Conservation (phyloP, 2,329 filamentous ascomycete species). For the Arachnopeziza araneosa region DNA sequence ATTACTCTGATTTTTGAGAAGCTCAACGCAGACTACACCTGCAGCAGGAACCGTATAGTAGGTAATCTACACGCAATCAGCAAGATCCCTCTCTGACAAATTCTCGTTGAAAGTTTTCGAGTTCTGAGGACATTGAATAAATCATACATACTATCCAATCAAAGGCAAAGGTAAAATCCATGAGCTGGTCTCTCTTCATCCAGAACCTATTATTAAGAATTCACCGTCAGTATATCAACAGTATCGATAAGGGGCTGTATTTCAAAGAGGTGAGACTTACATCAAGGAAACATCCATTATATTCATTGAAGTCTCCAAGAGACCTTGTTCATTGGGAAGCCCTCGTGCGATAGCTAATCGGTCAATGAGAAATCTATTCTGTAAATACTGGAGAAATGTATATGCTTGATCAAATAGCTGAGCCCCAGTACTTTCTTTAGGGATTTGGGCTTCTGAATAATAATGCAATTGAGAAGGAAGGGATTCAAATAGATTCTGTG, state of each 20-base stretch:
- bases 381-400: slow-evolving; percentile 20
- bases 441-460: slow-evolving; percentile 12
- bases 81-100: neutral
- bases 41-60: slow-evolving; percentile 26
- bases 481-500: slow-evolving; percentile 12
- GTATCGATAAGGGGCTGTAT: too few relatives aligned
- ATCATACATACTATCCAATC: slow-evolving; percentile 26
- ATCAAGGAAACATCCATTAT: slow-evolving; percentile 24
- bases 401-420: slow-evolving; percentile 18
- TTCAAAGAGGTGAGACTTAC: neutral
- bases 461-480: slow-evolving; percentile 22
- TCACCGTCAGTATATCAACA: too few relatives aligned
- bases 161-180: slow-evolving; percentile 18
- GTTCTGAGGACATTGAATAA: neutral
- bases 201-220: slow-evolving; percentile 14
- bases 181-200: slow-evolving; percentile 24
- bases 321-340: slow-evolving; percentile 17
- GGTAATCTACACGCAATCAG: slow-evolving; percentile 6
- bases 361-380: slow-evolving; percentile 27
- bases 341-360: slow-evolving; percentile 22
- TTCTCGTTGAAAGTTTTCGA: neutral
- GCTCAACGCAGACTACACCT: slow-evolving; percentile 27
- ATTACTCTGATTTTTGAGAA: slow-evolving; percentile 20
- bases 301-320: slow-evolving; percentile 25
- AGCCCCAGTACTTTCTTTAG: slow-evolving; percentile 16